Base-by-base conservation (phyloP, 352 stramenopile genomes). In the Pythium folliculosum region DNA sequence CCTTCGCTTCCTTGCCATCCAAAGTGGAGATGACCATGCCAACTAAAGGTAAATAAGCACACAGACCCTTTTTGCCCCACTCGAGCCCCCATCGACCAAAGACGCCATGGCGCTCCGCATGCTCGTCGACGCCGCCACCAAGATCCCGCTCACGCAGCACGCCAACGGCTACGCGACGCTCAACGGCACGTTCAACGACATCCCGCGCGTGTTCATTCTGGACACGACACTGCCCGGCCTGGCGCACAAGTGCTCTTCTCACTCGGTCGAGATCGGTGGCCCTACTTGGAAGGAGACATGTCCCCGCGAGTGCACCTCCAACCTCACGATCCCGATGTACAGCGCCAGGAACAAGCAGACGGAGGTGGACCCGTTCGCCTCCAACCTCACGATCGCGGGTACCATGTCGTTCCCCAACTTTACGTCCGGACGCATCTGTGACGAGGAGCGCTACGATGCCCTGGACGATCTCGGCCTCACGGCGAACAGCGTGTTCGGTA, bases 181-280 rank as follows among this genome's bases (percentile, higher is more conserved):
- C 30, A 58, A 58, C 30, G 51, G 51, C 30, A 58, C 51, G 51
- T 58, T 58, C 51, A 58, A 58, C 51, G 51, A 27, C 30, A 58
- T 58, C n/a, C 51, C 51, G 17, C 51, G 51, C 51, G 44, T 32
- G 30, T 58, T 45, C 32, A 12, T 58, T 5, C 51, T 58, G 0
- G 51, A 58, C 51, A 58, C 51, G 51, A 58, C 51, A 27, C 30
- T 58, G 17, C 32, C 32, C 2, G 51, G 27, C 30, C 30, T 58
- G 7, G 30, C 32, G 30, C 32, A 58, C 30, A 44, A 12, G 27
- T 58, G 51, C 17, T 7, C 9, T 27, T 17, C 5, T 10, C 51
- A 58, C 27, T 30, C n/a, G 16, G 27, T 58, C 10, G 6, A 5
- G 16, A 44, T 45, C 12, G 3, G 38, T 19, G 38, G 38, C 8